These are phyloP conservation scores for Jamesozyma hellenica DNA, from an alignment of 805 yeast species.

Conservation along the genomic window DNA sequence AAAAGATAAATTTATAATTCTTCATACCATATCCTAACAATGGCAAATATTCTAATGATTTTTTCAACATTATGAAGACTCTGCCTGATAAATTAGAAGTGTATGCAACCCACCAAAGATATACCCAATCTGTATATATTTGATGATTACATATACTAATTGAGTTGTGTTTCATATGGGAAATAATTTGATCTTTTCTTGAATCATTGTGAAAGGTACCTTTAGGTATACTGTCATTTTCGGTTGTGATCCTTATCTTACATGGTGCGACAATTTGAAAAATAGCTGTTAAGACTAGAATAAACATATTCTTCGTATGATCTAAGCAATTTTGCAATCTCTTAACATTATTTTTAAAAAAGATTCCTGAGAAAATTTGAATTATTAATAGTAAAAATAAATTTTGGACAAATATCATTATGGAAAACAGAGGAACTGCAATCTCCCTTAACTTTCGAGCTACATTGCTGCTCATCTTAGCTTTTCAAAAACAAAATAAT, in stretches of 20 bases:
- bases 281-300: slow-evolving; percentile 43
- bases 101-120: slow-evolving; percentile 76
- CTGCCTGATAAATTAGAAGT: slow-evolving; percentile 55
- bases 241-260: slow-evolving; percentile 41
- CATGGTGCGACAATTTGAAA: slow-evolving; percentile 45
- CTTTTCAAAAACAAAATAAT: too few relatives aligned
- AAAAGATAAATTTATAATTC: slow-evolving; percentile 63
- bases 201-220: slow-evolving; percentile 26
- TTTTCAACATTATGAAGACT: slow-evolving; percentile 68
- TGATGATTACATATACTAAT: slow-evolving; percentile 84
- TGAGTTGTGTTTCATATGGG: slow-evolving; percentile 40
- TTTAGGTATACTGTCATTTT: slow-evolving; percentile 29
- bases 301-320: slow-evolving; percentile 48
- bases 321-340: slow-evolving; percentile 37
- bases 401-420: slow-evolving; percentile 28
- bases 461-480: not conserved
- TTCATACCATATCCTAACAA: slow-evolving; percentile 80
- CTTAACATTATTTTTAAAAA: slow-evolving; percentile 19
- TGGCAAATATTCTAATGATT: slow-evolving; percentile 60
- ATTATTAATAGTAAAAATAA: slow-evolving; percentile 36
- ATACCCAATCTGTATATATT: slow-evolving; percentile 89
- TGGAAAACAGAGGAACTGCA: slow-evolving; percentile 9
- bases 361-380: slow-evolving; percentile 34
- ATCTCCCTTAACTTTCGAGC: not conserved
- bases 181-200: slow-evolving; percentile 16